Percentiles rank a stretch among this genome's conserved stretches.
Conservation (phyloP, 345 rosid species). For the Odontarrhena argentea region DNA sequence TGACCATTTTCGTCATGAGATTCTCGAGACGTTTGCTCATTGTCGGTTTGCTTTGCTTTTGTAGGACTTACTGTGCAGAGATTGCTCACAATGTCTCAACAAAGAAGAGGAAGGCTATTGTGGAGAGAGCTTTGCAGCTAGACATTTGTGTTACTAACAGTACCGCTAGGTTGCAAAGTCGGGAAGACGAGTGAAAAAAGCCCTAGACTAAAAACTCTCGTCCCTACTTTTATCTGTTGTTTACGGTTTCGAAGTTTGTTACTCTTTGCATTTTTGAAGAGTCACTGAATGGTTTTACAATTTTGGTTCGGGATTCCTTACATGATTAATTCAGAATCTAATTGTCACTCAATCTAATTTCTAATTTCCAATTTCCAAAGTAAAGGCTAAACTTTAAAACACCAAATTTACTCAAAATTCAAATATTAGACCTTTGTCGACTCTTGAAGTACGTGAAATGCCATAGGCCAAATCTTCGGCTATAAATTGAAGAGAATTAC, state of each 20-base stretch:
- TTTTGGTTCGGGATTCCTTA: constrained; percentile 11
- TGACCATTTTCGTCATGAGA: neutral
- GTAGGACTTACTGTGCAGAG: constrained; percentile 82
- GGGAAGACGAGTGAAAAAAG: constrained; percentile 66
- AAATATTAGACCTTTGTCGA: too few species aligned
- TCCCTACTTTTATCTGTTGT: constrained; percentile 2
- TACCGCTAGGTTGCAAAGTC: constrained; percentile 80
- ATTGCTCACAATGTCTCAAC: constrained; percentile 85
- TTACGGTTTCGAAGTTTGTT: neutral
- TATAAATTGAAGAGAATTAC: too few species aligned
- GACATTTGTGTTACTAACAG: constrained; percentile 71
- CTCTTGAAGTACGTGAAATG: too few species aligned
- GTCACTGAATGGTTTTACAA: constrained; percentile 17
- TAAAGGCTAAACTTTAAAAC: too few species aligned
- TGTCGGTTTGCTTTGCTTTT: neutral
- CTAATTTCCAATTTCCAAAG: neutral
- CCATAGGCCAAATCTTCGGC: too few species aligned
- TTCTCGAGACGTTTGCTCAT: neutral
- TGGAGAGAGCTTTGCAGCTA: constrained; percentile 80
- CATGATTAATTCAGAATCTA: constrained; percentile 6
- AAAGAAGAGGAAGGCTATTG: constrained; percentile 72
- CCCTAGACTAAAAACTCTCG: neutral
- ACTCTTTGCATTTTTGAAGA: neutral
- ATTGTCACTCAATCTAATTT: neutral
- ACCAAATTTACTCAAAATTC: too few species aligned